Conservation (phyloP, 2,329 filamentous ascomycete genomes). For the Colletotrichum truncatum region DNA sequence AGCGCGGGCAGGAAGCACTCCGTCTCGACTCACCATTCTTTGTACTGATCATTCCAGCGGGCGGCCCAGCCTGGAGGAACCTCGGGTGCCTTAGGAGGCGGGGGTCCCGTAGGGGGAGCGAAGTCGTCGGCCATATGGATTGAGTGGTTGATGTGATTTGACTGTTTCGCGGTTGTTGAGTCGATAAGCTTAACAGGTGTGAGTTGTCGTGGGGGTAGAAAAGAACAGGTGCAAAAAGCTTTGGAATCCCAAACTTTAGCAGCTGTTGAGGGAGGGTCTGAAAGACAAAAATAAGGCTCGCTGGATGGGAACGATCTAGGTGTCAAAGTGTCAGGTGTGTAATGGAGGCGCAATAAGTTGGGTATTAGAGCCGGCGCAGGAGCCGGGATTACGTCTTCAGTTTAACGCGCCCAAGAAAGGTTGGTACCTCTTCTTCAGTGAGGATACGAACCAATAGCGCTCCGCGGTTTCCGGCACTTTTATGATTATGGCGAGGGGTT, state of each 20-base stretch:
- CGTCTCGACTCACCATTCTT: slow-evolving; percentile 79
- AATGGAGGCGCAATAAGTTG: slow-evolving; percentile 19
- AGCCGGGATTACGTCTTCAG: slow-evolving; percentile 23
- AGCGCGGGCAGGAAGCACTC: no score
- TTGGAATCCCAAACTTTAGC: background rate
- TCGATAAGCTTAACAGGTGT: background rate
- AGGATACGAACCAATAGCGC: background rate
- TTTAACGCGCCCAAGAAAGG: background rate
- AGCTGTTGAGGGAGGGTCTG: background rate
- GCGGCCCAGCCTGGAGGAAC: slow-evolving; percentile 77
- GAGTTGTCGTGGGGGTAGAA: background rate
- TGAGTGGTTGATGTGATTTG: background rate
- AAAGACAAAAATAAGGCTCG: background rate
- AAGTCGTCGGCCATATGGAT: slow-evolving; percentile 65
- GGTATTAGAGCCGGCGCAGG: slow-evolving; percentile 11
- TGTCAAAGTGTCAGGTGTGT: slow-evolving; percentile 18
- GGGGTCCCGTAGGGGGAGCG: slow-evolving; percentile 61
- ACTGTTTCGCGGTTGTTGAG: background rate
- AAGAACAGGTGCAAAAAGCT: background rate
- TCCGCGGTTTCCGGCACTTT: background rate
- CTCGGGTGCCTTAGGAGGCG: slow-evolving; percentile 71
- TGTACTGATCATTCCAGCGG: slow-evolving; percentile 88
- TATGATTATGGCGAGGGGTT: background rate
- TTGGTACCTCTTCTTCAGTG: background rate
- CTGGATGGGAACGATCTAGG: background rate